phyloP scores from a whole-genome alignment of 2,329 filamentous ascomycete genomes.

The Trichophyton benhamiae region DNA sequence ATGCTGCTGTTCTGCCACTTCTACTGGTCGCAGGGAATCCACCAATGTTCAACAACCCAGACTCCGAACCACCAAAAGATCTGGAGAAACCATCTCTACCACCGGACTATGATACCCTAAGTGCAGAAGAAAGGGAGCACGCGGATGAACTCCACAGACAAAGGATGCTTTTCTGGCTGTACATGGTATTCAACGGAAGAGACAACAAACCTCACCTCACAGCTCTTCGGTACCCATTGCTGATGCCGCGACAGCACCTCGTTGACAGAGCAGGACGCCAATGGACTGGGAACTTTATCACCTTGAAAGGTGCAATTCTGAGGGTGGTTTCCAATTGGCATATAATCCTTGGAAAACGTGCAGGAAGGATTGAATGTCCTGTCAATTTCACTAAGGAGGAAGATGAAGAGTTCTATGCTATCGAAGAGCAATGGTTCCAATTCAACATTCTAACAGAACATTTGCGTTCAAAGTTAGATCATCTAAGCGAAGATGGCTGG shows the following conservation, averaged over 20 bases:
- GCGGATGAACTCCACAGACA: conserved; percentile 12
- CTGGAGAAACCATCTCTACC: conserved; percentile 8
- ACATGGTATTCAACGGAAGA: conserved; percentile 9
- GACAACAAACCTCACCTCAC: conserved; percentile 11
- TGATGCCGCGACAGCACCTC: conserved; percentile 9
- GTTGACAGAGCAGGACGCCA: conserved; percentile 9
- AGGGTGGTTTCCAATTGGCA: conserved; percentile 10
- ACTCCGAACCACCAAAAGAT: conserved; percentile 2
- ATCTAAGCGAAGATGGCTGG: conserved; percentile 12
- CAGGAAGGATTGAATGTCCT: conserved; percentile 6
- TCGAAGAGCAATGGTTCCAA: conserved; percentile 11
- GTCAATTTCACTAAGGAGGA: conserved; percentile 9
- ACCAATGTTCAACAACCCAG: conserved; percentile 10
- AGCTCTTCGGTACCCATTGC: conserved; percentile 6
- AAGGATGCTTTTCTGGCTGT: conserved; percentile 9
- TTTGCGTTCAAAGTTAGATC: conserved; percentile 8
- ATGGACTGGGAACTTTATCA: conserved; percentile 9
- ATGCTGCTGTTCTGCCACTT: conserved; percentile 9
- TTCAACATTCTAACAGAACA: conserved; percentile 8
- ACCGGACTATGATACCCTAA: conserved; percentile 8
- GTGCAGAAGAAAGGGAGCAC: conserved; percentile 9
- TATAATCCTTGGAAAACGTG: conserved; percentile 6
- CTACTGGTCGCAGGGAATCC: conserved; percentile 13
- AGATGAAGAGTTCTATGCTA: conserved; percentile 7
- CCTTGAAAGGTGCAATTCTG: conserved; percentile 9